phyloP scores from a whole-genome alignment of 2,329 filamentous ascomycete species.

The Colletotrichum godetiae region DNA sequence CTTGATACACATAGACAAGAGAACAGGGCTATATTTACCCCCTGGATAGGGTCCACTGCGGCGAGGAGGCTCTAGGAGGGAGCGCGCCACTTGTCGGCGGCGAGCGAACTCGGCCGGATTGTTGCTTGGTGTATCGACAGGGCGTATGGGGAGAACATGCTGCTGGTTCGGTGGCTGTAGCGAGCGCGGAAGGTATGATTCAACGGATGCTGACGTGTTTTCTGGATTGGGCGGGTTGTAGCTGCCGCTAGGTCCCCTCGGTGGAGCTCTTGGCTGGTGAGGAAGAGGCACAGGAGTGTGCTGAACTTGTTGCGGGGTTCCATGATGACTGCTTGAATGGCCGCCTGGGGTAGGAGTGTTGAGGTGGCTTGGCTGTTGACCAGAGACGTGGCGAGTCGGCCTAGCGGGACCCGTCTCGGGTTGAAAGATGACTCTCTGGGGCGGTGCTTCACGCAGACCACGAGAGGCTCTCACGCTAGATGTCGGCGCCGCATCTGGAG shows the following conservation, averaged over 20 bases:
- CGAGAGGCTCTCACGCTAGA: conserved; percentile 67
- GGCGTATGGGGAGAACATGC: conserved; percentile 75
- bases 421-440: conserved; percentile 86
- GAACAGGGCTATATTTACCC: conserved; percentile 56
- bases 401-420: conserved; percentile 78
- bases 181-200: conserved; percentile 50
- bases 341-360: conserved; percentile 40
- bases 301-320: conserved; percentile 40
- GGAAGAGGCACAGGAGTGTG: conserved; percentile 43
- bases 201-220: conserved; percentile 68
- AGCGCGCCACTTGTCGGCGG: conserved; percentile 59
- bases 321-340: conserved; percentile 39
- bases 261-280: conserved; percentile 41
- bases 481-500: conserved; percentile 62
- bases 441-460: conserved; percentile 83
- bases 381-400: conserved; percentile 68
- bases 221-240: conserved; percentile 68
- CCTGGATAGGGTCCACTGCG: conserved; percentile 61
- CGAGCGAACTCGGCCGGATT: conserved; percentile 76
- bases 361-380: conserved; percentile 37
- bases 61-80: conserved; percentile 30
- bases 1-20: no score
- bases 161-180: conserved; percentile 73
- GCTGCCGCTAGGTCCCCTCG: conserved; percentile 55
- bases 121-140: conserved; percentile 80